Evolutionary conservation across 2,329 filamentous ascomycete genomes (phyloP).

Genomic region (Chalaropsis thielavioides): DNA sequence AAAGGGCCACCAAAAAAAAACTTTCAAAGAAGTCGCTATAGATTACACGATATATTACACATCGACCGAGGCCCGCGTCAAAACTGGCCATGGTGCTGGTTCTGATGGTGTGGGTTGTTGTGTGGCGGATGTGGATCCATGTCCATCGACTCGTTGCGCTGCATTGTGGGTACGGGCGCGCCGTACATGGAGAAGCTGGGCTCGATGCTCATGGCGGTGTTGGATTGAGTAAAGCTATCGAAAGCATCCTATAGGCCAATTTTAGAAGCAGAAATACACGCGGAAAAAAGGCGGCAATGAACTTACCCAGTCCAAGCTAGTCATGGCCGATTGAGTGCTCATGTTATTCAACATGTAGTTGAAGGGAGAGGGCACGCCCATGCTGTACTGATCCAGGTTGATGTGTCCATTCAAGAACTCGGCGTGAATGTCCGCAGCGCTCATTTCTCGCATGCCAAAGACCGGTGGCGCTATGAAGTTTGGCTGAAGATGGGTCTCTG

Average conservation of each 20-base stretch:
- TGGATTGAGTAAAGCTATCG: constrained; percentile 39
- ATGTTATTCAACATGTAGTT: constrained; percentile 37
- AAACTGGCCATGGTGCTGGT: background rate
- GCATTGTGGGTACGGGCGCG: background rate
- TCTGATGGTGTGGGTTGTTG: background rate
- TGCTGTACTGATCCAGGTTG: background rate
- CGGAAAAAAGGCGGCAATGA: background rate
- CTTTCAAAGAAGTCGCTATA: background rate
- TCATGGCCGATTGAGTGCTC: constrained; percentile 22
- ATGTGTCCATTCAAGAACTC: background rate
- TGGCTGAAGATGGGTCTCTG: background rate
- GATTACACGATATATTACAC: constrained; percentile 1
- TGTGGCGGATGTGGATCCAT: background rate
- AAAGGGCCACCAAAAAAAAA: background rate
- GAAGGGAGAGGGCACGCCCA: constrained; percentile 5
- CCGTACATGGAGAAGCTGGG: constrained; percentile 5
- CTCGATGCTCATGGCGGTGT: constrained; percentile 12
- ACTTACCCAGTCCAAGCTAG: constrained; percentile 37
- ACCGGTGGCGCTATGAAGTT: background rate
- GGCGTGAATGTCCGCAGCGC: background rate
- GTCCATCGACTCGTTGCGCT: background rate
- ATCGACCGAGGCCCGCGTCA: background rate
- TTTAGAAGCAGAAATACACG: background rate
- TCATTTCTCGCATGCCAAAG: background rate
- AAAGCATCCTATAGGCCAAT: constrained; percentile 33